Base-by-base conservation (phyloP, 306 rosid genomes). In the Sesbania bispinosa region DNA sequence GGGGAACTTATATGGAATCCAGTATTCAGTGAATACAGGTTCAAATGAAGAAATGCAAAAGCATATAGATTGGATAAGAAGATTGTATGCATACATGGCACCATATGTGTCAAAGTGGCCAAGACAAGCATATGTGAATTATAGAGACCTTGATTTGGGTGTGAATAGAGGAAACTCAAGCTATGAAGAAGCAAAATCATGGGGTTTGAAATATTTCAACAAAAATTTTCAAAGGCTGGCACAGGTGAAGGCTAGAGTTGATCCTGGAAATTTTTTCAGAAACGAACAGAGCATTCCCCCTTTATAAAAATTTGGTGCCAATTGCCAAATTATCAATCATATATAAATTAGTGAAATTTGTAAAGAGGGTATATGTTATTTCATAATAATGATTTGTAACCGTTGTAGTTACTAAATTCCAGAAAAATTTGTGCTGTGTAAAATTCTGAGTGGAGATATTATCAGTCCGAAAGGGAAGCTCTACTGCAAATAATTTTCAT, bases 211-310 rank as follows among this genome's bases (percentile, higher is more conserved):
- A 21, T 80, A 74, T 61, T 77, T 69, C 76, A 48, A 48, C 15
- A 24, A 52, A 0, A 85, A 85, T 41, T 81, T 88, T 55, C 61
- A 71, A 53, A 77, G 83, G 50, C 41, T 85, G 20, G 80, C 76
- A 8, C 21, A 1, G 7, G 90, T 85, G 41, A 88, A 85, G 61
- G 77, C 38, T 52, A 24, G 2, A 32, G 81, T 79, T 75, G 88
- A 88, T 79, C 80, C 75, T 14, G 30, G 32, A 2, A 85, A 85
- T 15, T 85, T 85, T 66, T 83, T 85, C 57, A 74, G 73, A 64
- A 16, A 74, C 13, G 82, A 88, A 20, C 93, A 88, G 74, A 88
- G 88, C 52, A 81, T 88, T 35, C 88, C 87, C 0, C 75, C 76
- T 4, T 35, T 67, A 0, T 30, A 42, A 50, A 27, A 2, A 4